phyloP scores from a whole-genome alignment of 1,284 basidiomycete genomes.

The Meira miltonrushii region DNA sequence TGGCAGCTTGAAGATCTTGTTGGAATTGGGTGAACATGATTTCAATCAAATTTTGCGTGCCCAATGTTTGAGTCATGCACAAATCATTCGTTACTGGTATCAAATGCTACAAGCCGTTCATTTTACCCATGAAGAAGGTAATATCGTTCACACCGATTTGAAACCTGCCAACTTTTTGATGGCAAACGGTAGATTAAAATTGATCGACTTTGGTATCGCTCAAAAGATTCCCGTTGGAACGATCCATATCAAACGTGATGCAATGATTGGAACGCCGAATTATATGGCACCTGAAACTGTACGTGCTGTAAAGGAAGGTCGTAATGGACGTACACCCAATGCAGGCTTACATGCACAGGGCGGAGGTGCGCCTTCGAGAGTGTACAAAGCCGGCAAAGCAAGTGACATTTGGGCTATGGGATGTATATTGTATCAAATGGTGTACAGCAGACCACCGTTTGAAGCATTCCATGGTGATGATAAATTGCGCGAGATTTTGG shows the following conservation, averaged over 20 bases:
- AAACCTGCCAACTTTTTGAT: constrained; percentile 64
- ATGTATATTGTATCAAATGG: constrained; percentile 94
- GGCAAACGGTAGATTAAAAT: constrained; percentile 77
- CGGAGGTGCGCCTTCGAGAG: constrained; percentile 26
- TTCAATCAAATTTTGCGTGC: constrained; percentile 40
- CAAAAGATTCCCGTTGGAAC: constrained; percentile 63
- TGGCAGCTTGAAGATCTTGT: constrained; percentile 46
- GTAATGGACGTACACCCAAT: neutral
- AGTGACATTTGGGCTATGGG: constrained; percentile 93
- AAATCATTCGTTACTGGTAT: constrained; percentile 41
- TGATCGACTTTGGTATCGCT: constrained; percentile 95
- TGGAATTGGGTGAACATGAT: constrained; percentile 49
- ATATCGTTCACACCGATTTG: constrained; percentile 50
- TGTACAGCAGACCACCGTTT: constrained; percentile 87
- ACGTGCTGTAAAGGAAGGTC: constrained; percentile 34
- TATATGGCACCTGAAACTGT: constrained; percentile 53
- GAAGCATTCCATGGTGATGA: constrained; percentile 56
- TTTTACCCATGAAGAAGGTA: constrained; percentile 46
- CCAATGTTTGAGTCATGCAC: constrained; percentile 27
- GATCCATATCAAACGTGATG: constrained; percentile 50
- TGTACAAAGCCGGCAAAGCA: constrained; percentile 52
- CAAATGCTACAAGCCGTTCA: constrained; percentile 52
- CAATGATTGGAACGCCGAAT: constrained; percentile 51
- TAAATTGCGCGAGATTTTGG: constrained; percentile 4
- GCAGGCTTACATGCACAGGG: neutral